Evolutionary conservation across 192 early-diverging fungal species (phyloP).

Genomic region (Coemansia aciculifera): DNA sequence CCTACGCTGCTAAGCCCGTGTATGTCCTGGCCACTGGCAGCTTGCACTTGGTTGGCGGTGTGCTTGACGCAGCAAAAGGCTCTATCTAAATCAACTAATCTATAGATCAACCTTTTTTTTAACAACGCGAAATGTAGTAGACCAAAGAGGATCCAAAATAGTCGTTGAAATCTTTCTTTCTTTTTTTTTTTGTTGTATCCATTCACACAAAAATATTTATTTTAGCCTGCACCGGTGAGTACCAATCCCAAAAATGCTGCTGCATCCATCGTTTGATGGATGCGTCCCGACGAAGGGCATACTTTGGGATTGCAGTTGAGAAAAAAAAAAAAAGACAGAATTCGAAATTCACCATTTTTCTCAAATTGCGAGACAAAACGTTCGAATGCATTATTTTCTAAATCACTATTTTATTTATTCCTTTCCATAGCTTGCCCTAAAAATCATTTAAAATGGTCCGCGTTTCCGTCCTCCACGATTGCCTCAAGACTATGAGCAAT

Average conservation of each 20-base stretch:
- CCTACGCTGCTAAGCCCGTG: constrained; percentile 12
- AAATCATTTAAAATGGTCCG: constrained; percentile 78
- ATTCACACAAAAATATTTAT: neutral
- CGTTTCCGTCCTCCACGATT: constrained; percentile 95
- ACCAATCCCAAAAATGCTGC: constrained; percentile 27
- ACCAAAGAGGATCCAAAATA: neutral
- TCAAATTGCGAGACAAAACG: neutral
- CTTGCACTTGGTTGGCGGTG: constrained; percentile 86
- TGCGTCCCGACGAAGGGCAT: neutral
- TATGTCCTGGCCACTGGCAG: constrained; percentile 90
- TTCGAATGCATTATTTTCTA: neutral
- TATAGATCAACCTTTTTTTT: constrained; percentile 1
- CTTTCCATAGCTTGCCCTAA: neutral
- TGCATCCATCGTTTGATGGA: constrained; percentile 4
- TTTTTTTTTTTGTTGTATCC: constrained; percentile 6
- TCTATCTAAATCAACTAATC: constrained; percentile 16
- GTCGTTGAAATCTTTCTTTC: neutral
- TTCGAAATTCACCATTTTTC: neutral
- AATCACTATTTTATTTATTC: neutral
- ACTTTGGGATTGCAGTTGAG: constrained; percentile 22
- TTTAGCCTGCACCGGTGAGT: constrained; percentile 14
- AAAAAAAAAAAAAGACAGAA: neutral
- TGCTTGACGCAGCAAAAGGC: constrained; percentile 60
- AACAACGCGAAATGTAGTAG: neutral
- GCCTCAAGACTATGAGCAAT: constrained; percentile 98